Conservation (phyloP, 2,329 filamentous ascomycete species). For the Teratosphaeria epicoccoides region DNA sequence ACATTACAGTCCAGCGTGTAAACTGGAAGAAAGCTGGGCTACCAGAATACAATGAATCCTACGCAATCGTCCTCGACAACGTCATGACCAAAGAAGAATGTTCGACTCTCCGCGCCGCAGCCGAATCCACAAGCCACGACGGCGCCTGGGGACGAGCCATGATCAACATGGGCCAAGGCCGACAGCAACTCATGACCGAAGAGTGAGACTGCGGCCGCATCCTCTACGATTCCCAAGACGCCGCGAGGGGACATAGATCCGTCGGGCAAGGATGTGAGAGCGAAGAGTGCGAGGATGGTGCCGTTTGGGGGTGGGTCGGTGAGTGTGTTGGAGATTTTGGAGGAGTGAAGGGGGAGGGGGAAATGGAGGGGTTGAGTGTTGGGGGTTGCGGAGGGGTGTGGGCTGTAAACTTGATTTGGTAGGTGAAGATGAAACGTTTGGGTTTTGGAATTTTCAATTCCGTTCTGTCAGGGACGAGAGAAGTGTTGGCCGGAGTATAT, state of each 20-base stretch:
- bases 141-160: constrained; percentile 56
- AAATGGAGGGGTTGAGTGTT: not conserved
- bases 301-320: not conserved
- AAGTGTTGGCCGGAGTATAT: too few species aligned
- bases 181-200: constrained; percentile 46
- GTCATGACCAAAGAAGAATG: constrained; percentile 57
- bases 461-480: too few species aligned
- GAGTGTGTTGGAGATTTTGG: not conserved
- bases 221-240: constrained; percentile 53
- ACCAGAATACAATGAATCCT: constrained; percentile 42
- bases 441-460: too few species aligned
- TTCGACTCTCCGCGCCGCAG: constrained; percentile 41
- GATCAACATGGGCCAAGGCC: constrained; percentile 54
- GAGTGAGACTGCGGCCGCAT: constrained; percentile 65
- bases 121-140: constrained; percentile 34
- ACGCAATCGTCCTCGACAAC: constrained; percentile 54
- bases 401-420: too few species aligned
- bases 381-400: not conserved
- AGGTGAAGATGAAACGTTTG: too few species aligned
- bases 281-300: not conserved
- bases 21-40: constrained; percentile 44
- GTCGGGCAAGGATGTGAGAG: not conserved
- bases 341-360: not conserved
- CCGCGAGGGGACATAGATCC: constrained; percentile 7
- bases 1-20: constrained; percentile 40